Base-by-base conservation (phyloP, 2,329 filamentous ascomycete species). In the Arachnopeziza araneosa region DNA sequence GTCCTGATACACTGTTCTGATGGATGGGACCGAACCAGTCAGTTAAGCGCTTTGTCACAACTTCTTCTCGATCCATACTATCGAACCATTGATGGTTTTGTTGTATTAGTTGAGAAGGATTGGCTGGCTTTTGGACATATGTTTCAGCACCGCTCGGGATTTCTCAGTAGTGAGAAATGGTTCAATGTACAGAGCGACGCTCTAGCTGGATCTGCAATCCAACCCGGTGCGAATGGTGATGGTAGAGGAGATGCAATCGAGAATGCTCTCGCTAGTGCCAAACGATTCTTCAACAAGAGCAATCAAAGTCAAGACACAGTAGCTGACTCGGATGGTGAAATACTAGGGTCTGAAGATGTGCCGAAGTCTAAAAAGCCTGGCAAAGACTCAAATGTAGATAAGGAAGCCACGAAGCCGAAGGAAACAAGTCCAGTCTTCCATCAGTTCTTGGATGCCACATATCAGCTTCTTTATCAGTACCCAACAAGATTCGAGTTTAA, bases 121-220 rank as follows among this genome's bases (percentile, higher is more conserved):
- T 99, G 95, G 91, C 77, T 99, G 14, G 95, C 93, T 0, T 99
- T 97, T 76, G 95, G 95, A 1, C 93, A 99, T 75, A 97, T 96
- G 88, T 99, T 99, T 75, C 86, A 92, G 58, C 86, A 96, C 69
- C 87, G 95, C n/a, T 90, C 90, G 17, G 95, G 95, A 2, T 89
- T 90, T 67, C 77, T 98, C 58, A 91, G 87, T 70, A 90, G 90
- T 65, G 93, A 98, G 66, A 96, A 96, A 70, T 98, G 93, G 92
- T 99, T 99, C 71, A 81, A 85, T 21, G 84, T 91, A 24, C 91
- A 97, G 72, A 93, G 89, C 68, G 93, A 98, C 73, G 82, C 76
- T 75, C 88, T 80, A 79, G 90, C 76, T 67, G 89, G 84, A 21
- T 78, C 81, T 19, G 80, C 80, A 50, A 82, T 88, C 51, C 81